Conservation (phyloP, 306 rosid species). For the Spatholobus suberectus region DNA sequence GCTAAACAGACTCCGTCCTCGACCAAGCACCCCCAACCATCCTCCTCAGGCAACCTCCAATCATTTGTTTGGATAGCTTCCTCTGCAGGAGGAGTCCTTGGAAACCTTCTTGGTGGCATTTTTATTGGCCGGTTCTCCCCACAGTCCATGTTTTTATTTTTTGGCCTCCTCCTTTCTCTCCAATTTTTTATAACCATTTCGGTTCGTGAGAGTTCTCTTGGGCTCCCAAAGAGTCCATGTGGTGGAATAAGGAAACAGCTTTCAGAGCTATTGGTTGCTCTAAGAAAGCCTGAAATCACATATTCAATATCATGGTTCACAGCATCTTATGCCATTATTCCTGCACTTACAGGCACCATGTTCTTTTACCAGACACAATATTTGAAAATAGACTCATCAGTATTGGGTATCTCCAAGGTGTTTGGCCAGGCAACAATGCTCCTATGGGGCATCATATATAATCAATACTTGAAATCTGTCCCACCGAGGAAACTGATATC, state of each 20-base stretch:
- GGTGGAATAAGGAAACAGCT: slow-evolving; percentile 72
- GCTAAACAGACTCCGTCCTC: slow-evolving; percentile 63
- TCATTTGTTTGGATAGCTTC: slow-evolving; percentile 93
- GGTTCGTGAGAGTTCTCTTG: slow-evolving; percentile 67
- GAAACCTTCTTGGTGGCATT: slow-evolving; percentile 81
- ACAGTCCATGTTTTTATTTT: slow-evolving; percentile 67
- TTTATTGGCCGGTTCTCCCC: slow-evolving; percentile 61
- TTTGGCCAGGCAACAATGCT: slow-evolving; percentile 91
- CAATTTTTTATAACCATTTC: slow-evolving; percentile 70
- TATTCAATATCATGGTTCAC: slow-evolving; percentile 83
- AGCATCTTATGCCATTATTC: slow-evolving; percentile 82
- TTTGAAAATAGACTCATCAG: slow-evolving; percentile 72
- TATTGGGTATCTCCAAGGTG: slow-evolving; percentile 85
- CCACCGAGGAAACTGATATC: slow-evolving; percentile 76
- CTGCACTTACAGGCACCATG: slow-evolving; percentile 88
- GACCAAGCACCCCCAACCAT: slow-evolving; percentile 47
- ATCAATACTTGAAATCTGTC: slow-evolving; percentile 63
- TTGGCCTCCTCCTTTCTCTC: slow-evolving; percentile 65
- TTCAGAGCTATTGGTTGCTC: slow-evolving; percentile 60
- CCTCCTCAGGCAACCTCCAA: slow-evolving; percentile 81
- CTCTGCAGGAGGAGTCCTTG: slow-evolving; percentile 85
- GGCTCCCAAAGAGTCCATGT: slow-evolving; percentile 61
- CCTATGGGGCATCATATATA: slow-evolving; percentile 74
- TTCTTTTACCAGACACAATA: slow-evolving; percentile 88
- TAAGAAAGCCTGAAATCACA: slow-evolving; percentile 70